Percentiles rank a stretch among this genome's conserved stretches.
Conservation (phyloP, 257 asterid genomes). For the Nicotiana tabacum region DNA sequence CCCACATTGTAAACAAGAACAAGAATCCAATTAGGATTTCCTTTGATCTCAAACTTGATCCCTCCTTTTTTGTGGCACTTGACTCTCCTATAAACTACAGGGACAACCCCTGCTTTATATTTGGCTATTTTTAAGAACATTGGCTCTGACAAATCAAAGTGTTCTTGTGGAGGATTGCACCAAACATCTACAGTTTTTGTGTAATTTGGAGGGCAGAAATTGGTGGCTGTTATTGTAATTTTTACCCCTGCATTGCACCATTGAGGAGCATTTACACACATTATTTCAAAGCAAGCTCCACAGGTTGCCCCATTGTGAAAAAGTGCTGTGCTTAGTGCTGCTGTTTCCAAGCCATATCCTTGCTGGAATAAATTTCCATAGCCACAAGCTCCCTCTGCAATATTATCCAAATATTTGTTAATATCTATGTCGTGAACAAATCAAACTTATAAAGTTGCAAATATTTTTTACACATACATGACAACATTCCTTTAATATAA, state of each 20-base stretch:
- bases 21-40: constrained; percentile 24
- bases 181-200: constrained; percentile 21
- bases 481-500: not conserved
- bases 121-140: constrained; percentile 30
- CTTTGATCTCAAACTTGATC: constrained; percentile 26
- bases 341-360: constrained; percentile 30
- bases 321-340: constrained; percentile 41
- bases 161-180: constrained; percentile 36
- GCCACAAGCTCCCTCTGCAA: constrained; percentile 47
- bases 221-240: constrained; percentile 32
- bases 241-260: constrained; percentile 19
- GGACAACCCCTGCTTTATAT: constrained; percentile 37
- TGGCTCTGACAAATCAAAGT: constrained; percentile 30
- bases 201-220: constrained; percentile 42
- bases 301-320: constrained; percentile 29
- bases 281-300: constrained; percentile 43
- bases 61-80: constrained; percentile 33
- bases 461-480: not conserved
- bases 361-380: constrained; percentile 18
- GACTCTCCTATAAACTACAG: constrained; percentile 22
- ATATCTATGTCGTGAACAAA: not conserved
- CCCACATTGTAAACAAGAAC: constrained; percentile 34
- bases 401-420: not conserved
- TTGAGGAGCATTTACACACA: constrained; percentile 18
- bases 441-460: not conserved